Evolutionary conservation across 352 stramenopile genomes (phyloP).

Genomic region (Pythium plurisporium): DNA sequence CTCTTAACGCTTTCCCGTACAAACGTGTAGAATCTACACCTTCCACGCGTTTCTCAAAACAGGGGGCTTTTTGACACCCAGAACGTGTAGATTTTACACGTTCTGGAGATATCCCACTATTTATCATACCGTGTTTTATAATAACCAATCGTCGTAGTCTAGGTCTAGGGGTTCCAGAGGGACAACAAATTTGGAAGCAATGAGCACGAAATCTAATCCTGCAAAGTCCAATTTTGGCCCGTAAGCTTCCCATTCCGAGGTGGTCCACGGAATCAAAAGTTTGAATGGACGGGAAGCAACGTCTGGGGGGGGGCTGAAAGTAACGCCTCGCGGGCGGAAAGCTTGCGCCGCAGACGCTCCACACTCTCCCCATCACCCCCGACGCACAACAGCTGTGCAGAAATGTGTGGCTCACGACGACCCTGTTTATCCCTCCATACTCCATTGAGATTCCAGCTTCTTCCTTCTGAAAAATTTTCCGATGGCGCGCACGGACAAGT

Average conservation of each 20-base stretch:
- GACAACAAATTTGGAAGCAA: background rate
- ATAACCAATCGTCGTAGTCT: background rate
- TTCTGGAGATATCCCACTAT: background rate
- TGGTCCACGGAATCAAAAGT: background rate
- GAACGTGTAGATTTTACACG: slow-evolving; percentile 8
- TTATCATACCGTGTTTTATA: slow-evolving; percentile 6
- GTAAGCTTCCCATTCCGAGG: background rate
- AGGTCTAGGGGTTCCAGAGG: background rate
- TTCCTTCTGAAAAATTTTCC: background rate
- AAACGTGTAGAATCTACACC: slow-evolving; percentile 4
- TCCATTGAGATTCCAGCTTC: background rate
- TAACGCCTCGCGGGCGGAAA: background rate
- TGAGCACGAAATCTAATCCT: slow-evolving; percentile 2
- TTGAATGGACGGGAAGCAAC: background rate
- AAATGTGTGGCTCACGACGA: background rate
- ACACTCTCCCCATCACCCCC: background rate
- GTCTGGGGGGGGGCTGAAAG: background rate
- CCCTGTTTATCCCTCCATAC: background rate
- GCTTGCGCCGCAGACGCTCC: background rate
- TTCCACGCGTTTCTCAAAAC: slow-evolving; percentile 3
- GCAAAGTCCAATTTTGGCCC: background rate
- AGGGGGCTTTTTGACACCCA: slow-evolving; percentile 1
- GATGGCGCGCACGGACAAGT: background rate
- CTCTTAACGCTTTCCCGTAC: slow-evolving; percentile 5
- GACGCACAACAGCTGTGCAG: background rate